phyloP scores from a whole-genome alignment of 768 basidiomycete genomes.

The Termitomyces sp. region DNA sequence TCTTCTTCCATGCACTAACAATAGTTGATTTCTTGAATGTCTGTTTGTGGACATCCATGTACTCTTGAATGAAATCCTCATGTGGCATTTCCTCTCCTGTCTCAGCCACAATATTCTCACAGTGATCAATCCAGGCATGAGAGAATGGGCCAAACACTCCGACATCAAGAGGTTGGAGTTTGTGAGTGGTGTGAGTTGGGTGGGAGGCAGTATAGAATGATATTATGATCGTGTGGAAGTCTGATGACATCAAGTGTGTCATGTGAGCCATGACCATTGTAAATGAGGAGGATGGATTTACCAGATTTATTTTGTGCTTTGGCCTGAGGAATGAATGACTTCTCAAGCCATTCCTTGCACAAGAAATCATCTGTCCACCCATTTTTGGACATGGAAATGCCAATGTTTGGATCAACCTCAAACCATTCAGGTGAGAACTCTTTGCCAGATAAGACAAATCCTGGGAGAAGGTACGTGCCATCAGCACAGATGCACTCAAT shows the following conservation, averaged over 20 bases:
- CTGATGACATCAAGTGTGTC: constrained; percentile 17
- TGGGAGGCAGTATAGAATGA: constrained; percentile 24
- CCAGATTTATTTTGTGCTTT: no score
- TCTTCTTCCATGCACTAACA: not conserved
- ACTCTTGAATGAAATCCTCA: not conserved
- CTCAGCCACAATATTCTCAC: not conserved
- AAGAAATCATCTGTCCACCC: no score
- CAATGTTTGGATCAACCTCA: no score
- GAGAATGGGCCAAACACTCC: constrained; percentile 31
- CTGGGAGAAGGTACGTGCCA: not conserved
- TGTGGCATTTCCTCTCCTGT: not conserved
- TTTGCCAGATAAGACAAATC: not conserved
- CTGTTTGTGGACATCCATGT: not conserved
- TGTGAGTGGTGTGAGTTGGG: constrained; percentile 34
- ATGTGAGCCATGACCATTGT: constrained; percentile 44
- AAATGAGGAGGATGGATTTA: constrained; percentile 30
- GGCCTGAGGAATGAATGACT: no score
- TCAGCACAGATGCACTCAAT: not conserved
- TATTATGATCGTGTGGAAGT: constrained; percentile 15
- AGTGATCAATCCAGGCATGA: constrained; percentile 13
- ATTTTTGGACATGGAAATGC: no score
- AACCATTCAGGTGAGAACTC: no score
- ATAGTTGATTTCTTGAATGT: not conserved
- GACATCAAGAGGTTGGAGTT: constrained; percentile 32
- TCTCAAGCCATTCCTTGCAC: no score